These are phyloP conservation scores for Gaultheria prostrata DNA, from an alignment of 148 eudicot genomes.

Conservation along the genomic window DNA sequence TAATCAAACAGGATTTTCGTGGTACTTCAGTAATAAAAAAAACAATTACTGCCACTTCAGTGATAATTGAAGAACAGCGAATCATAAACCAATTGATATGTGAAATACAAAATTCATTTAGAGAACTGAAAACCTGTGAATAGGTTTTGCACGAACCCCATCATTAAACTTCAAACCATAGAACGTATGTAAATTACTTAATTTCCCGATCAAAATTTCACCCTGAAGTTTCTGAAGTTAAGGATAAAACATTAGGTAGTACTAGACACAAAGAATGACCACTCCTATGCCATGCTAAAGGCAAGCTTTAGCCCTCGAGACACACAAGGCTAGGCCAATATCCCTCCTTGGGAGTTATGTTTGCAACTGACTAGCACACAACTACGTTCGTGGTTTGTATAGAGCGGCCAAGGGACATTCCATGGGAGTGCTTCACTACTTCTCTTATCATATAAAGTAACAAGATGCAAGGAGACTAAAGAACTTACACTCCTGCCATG, in stretches of 20 bases:
- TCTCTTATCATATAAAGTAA: neutral
- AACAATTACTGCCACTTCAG: neutral
- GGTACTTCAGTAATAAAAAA: neutral
- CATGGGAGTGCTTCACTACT: neutral
- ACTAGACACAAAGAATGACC: neutral
- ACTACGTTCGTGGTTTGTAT: neutral
- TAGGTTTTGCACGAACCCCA: neutral
- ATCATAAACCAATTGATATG: neutral
- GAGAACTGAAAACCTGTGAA: neutral
- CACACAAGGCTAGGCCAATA: neutral
- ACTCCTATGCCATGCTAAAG: neutral
- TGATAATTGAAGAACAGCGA: neutral
- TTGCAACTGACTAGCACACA: neutral
- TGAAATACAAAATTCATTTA: neutral
- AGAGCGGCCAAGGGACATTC: slow-evolving; percentile 5
- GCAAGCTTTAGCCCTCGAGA: neutral
- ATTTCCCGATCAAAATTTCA: neutral
- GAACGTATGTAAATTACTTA: neutral
- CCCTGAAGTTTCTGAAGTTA: neutral
- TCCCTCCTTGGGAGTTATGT: neutral
- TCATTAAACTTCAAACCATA: neutral
- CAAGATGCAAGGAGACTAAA: slow-evolving; percentile 18
- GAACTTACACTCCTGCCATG: slow-evolving; percentile 78
- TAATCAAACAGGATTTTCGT: neutral
- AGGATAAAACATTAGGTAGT: neutral